A percentile compares a stretch with the other conserved stretches of the same genome.
Conservation (phyloP, 192 early-diverging fungal species). For the Entomortierella parvispora region DNA sequence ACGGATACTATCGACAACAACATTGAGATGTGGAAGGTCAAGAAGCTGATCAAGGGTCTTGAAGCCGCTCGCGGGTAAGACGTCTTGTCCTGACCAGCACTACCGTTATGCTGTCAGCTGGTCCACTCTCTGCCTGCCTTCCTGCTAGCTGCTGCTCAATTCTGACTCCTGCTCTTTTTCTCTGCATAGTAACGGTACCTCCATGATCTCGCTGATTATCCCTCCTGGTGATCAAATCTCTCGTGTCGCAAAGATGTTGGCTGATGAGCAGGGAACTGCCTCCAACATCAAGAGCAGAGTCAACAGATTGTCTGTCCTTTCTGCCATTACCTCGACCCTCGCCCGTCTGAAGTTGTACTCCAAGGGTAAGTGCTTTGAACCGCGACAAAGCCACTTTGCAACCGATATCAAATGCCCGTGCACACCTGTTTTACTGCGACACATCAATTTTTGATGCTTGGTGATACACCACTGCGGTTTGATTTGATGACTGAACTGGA, state of each 20-base stretch:
- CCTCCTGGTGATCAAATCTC: constrained; percentile 95
- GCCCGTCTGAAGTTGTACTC: constrained; percentile 95
- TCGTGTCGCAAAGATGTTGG: constrained; percentile 90
- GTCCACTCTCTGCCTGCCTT: not conserved
- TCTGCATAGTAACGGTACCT: constrained; percentile 87
- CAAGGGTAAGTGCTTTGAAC: constrained; percentile 56
- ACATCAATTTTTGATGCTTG: not conserved
- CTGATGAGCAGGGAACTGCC: constrained; percentile 98
- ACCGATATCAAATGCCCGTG: not conserved
- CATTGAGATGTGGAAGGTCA: constrained; percentile 98
- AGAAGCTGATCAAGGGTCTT: constrained; percentile 97
- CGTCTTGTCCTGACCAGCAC: not conserved
- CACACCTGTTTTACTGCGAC: not conserved
- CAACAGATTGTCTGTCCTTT: constrained; percentile 95
- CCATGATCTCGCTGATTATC: constrained; percentile 99
- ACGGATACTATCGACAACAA: constrained; percentile 79
- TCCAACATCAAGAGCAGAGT: constrained; percentile 99
- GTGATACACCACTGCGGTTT: not conserved
- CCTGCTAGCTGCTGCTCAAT: not conserved
- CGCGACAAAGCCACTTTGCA: not conserved
- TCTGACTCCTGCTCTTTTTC: not conserved
- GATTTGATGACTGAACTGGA: not conserved
- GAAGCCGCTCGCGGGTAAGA: constrained; percentile 89
- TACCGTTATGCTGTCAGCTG: not conserved
- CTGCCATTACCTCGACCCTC: constrained; percentile 98